phyloP scores from a whole-genome alignment of 805 yeast genomes.

The Teunomyces barrocoloradensis region DNA sequence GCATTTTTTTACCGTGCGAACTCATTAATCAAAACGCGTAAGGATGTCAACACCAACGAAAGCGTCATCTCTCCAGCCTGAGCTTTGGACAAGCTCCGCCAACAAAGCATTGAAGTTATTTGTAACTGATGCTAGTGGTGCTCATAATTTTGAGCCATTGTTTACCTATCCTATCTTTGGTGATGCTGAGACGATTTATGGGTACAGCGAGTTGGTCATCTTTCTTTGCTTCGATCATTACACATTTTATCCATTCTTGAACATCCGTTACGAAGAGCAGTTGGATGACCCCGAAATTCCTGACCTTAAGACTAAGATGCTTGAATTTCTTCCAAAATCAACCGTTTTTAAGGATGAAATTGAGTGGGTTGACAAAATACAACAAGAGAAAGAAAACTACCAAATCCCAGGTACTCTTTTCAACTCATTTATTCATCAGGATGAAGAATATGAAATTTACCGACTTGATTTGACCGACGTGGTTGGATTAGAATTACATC shows the following conservation, averaged over 20 bases:
- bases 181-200: constrained; percentile 83
- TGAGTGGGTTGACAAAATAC: constrained; percentile 60
- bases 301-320: constrained; percentile 55
- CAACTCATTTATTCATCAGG: constrained; percentile 31
- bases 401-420: constrained; percentile 40
- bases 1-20: neutral
- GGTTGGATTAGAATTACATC: constrained; percentile 52
- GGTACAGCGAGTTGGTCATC: constrained; percentile 69
- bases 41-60: neutral
- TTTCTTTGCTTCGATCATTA: constrained; percentile 67
- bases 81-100: constrained; percentile 71
- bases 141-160: constrained; percentile 62
- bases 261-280: constrained; percentile 54
- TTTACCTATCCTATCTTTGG: constrained; percentile 95
- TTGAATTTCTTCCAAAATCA: constrained; percentile 59
- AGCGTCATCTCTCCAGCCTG: constrained; percentile 47
- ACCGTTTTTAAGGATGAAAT: constrained; percentile 62
- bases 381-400: constrained; percentile 45
- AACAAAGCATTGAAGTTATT: constrained; percentile 63
- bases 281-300: constrained; percentile 53
- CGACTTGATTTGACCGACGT: constrained; percentile 43
- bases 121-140: constrained; percentile 54
- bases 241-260: constrained; percentile 71
- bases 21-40: constrained; percentile 1
- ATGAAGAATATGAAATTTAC: constrained; percentile 49